Percentiles rank a stretch among this genome's conserved stretches.
Evolutionary conservation across 257 asterid species (phyloP).

Genomic region (Solanum paucissectum): DNA sequence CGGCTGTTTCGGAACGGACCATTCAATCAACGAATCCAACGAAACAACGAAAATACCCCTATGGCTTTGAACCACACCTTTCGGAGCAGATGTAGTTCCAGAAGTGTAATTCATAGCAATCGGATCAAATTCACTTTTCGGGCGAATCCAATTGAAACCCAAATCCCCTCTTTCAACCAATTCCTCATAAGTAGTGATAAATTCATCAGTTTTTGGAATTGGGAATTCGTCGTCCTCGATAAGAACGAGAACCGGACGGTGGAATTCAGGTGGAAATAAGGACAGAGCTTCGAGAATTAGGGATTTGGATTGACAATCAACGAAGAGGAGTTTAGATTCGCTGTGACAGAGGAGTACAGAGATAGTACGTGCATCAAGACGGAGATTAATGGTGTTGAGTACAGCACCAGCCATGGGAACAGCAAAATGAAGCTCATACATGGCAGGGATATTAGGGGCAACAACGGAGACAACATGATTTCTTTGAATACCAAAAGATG

Average conservation of each 20-base stretch:
- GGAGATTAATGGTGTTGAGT: slow-evolving; percentile 51
- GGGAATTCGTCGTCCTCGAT: slow-evolving; percentile 12
- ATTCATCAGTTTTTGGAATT: background rate
- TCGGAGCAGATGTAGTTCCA: slow-evolving; percentile 76
- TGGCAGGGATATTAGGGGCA: slow-evolving; percentile 67
- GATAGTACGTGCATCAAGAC: slow-evolving; percentile 57
- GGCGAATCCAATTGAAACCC: slow-evolving; percentile 51
- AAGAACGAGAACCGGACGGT: slow-evolving; percentile 33
- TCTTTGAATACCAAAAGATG: slow-evolving; percentile 33
- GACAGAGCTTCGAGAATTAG: slow-evolving; percentile 39
- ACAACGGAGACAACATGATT: slow-evolving; percentile 56
- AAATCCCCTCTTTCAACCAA: slow-evolving; percentile 34
- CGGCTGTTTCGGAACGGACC: slow-evolving; percentile 61
- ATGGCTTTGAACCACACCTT: slow-evolving; percentile 77
- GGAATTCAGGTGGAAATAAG: slow-evolving; percentile 22
- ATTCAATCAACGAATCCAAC: slow-evolving; percentile 44
- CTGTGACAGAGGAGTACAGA: slow-evolving; percentile 48
- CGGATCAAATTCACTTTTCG: slow-evolving; percentile 47
- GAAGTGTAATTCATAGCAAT: slow-evolving; percentile 61
- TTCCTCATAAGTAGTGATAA: slow-evolving; percentile 19
- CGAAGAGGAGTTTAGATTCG: slow-evolving; percentile 47
- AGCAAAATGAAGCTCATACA: slow-evolving; percentile 75
- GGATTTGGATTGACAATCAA: slow-evolving; percentile 37
- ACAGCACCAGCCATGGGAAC: slow-evolving; percentile 75
- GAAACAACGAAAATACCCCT: slow-evolving; percentile 39